A percentile compares a stretch with the other conserved stretches of the same genome.
Evolutionary conservation across 1,284 basidiomycete species (phyloP).

Genomic region (Mycena citricolor): DNA sequence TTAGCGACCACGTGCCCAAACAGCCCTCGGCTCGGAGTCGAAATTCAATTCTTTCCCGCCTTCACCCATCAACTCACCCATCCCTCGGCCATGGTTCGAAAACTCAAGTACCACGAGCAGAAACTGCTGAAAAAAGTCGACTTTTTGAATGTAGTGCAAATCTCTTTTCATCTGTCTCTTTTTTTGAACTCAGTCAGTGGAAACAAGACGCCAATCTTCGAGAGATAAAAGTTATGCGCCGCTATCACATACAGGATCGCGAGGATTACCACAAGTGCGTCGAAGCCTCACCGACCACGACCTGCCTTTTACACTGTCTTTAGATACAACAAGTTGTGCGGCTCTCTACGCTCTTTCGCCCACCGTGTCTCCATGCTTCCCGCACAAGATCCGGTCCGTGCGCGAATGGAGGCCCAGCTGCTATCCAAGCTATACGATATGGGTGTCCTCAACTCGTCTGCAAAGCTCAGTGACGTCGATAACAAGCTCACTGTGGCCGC

Average conservation of each 20-base stretch:
- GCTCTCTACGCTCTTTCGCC: slow-evolving; percentile 81
- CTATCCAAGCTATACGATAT: slow-evolving; percentile 97
- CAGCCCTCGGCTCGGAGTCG: no score
- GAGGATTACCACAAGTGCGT: slow-evolving; percentile 94
- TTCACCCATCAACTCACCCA: no score
- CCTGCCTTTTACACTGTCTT: slow-evolving; percentile 11
- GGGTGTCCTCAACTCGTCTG: slow-evolving; percentile 81
- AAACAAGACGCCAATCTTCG: slow-evolving; percentile 92
- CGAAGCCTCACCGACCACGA: neutral
- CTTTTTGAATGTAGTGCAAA: slow-evolving; percentile 72
- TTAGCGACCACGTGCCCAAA: no score
- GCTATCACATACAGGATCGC: slow-evolving; percentile 93
- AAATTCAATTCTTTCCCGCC: no score
- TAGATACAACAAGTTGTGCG: slow-evolving; percentile 96
- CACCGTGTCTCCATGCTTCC: slow-evolving; percentile 89
- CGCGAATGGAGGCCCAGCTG: slow-evolving; percentile 83
- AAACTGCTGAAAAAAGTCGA: slow-evolving; percentile 95
- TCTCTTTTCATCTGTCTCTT: slow-evolving; percentile 5
- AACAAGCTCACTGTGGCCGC: slow-evolving; percentile 95
- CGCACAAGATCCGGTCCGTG: slow-evolving; percentile 85
- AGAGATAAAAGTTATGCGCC: slow-evolving; percentile 93
- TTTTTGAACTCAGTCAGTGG: slow-evolving; percentile 62
- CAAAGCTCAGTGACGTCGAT: slow-evolving; percentile 90
- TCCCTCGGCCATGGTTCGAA: slow-evolving; percentile 67
- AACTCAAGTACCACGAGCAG: slow-evolving; percentile 93